Percentiles rank a stretch among this genome's conserved stretches.
phyloP scores from a whole-genome alignment of 441 rosid genomes.

The Erysimum pusillum region DNA sequence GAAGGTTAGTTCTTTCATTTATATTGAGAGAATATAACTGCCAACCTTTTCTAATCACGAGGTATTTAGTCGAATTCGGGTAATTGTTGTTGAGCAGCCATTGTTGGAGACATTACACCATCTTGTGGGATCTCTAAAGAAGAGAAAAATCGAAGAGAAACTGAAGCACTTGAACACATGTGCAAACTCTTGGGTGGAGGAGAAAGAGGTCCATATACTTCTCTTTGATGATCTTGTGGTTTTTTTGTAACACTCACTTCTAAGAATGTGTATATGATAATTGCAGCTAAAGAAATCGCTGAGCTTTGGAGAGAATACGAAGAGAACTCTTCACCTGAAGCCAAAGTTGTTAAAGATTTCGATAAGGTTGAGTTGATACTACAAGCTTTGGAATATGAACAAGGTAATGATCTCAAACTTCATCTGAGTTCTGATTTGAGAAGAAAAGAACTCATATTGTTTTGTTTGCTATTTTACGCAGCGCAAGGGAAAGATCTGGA shows the following conservation, averaged over 20 bases:
- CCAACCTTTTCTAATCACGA: background rate
- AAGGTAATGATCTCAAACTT: conserved; percentile 53
- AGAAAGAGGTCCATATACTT: conserved; percentile 66
- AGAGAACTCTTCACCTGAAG: conserved; percentile 81
- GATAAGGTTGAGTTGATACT: conserved; percentile 97
- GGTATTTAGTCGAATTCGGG: background rate
- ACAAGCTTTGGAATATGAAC: conserved; percentile 92
- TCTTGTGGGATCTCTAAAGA: conserved; percentile 81
- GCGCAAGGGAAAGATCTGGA: conserved; percentile 82
- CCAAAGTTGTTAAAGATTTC: conserved; percentile 92
- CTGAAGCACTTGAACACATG: conserved; percentile 87
- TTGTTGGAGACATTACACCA: conserved; percentile 97
- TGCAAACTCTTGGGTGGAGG: conserved; percentile 89
- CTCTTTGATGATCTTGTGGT: no score
- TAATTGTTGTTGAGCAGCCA: conserved; percentile 65
- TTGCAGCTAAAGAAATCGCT: conserved; percentile 77
- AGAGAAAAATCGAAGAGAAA: conserved; percentile 85
- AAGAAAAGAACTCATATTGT: background rate
- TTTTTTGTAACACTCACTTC: background rate
- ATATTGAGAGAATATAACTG: background rate
- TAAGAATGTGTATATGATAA: conserved; percentile 11
- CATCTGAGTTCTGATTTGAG: background rate
- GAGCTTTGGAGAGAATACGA: conserved; percentile 91
- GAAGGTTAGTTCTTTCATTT: conserved; percentile 65
- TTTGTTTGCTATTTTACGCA: conserved; percentile 51